These are phyloP conservation scores for Podaxis sp. DNA, from an alignment of 768 basidiomycete species.

Conservation along the genomic window DNA sequence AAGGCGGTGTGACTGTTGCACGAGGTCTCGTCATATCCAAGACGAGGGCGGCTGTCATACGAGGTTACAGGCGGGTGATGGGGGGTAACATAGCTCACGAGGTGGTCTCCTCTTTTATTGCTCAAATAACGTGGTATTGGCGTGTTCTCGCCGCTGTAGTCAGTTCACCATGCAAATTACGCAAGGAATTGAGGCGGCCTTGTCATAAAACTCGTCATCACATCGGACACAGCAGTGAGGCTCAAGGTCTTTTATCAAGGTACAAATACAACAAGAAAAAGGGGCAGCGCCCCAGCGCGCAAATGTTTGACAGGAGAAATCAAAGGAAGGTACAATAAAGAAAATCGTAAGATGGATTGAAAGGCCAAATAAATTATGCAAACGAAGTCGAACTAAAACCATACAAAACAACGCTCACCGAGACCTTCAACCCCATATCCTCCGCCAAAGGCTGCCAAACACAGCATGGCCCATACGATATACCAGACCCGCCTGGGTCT, in stretches of 20 bases:
- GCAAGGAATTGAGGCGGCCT: too few species aligned
- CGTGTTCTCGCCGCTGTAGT: not conserved
- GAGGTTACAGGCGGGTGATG: not conserved
- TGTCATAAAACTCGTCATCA: too few species aligned
- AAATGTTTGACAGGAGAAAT: not conserved
- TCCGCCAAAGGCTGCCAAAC: conserved; percentile 10
- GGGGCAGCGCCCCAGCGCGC: not conserved
- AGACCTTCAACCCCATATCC: not conserved
- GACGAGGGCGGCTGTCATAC: not conserved
- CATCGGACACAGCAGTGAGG: too few species aligned
- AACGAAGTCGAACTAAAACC: not conserved
- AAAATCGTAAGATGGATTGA: not conserved
- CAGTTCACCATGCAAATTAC: not conserved
- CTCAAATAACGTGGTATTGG: not conserved
- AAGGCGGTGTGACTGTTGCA: not conserved
- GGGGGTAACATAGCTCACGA: too few species aligned
- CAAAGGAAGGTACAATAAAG: not conserved
- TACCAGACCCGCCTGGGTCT: not conserved
- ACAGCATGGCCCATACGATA: conserved; percentile 7
- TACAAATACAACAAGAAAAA: not conserved
- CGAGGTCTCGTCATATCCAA: not conserved
- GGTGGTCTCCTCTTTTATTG: not conserved
- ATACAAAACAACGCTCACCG: not conserved
- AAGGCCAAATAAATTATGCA: not conserved
- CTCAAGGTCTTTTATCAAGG: not conserved